Evolutionary conservation across 257 asterid species (phyloP).

Genomic region (Solanum corneliomulleri): DNA sequence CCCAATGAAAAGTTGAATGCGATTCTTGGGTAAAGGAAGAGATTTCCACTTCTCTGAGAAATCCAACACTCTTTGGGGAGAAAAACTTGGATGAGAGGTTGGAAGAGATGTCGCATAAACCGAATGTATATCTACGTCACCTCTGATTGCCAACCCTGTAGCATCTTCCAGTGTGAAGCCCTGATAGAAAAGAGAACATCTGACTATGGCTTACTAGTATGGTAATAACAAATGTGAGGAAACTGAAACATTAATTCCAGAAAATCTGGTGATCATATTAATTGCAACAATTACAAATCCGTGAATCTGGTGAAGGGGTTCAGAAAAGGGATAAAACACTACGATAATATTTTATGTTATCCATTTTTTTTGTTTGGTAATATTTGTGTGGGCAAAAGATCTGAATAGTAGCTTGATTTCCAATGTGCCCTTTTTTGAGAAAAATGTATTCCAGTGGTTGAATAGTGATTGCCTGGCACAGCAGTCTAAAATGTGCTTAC

Average conservation of each 20-base stretch:
- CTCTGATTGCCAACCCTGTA: conserved; percentile 87
- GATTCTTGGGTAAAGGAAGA: conserved; percentile 24
- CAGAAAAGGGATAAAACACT: background rate
- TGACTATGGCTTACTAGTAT: background rate
- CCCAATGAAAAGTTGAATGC: conserved; percentile 71
- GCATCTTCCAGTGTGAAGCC: conserved; percentile 98
- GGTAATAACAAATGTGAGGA: background rate
- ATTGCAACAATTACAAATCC: background rate
- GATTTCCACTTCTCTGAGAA: conserved; percentile 79
- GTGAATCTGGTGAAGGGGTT: background rate
- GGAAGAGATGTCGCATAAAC: conserved; percentile 92
- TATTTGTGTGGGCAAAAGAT: background rate
- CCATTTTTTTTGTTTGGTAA: background rate
- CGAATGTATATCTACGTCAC: conserved; percentile 82
- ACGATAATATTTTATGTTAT: background rate
- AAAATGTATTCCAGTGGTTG: background rate
- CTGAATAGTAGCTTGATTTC: background rate
- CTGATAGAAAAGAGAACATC: conserved; percentile 30
- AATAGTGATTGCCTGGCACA: background rate
- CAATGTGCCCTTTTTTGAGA: background rate
- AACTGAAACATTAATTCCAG: background rate
- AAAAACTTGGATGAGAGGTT: conserved; percentile 92
- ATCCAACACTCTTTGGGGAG: conserved; percentile 74
- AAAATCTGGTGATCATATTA: background rate
- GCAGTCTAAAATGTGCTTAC: background rate